Percentiles rank a stretch among this genome's conserved stretches.
phyloP scores from a whole-genome alignment of 2,329 filamentous ascomycete genomes.

The Colletotrichum caudatum region DNA sequence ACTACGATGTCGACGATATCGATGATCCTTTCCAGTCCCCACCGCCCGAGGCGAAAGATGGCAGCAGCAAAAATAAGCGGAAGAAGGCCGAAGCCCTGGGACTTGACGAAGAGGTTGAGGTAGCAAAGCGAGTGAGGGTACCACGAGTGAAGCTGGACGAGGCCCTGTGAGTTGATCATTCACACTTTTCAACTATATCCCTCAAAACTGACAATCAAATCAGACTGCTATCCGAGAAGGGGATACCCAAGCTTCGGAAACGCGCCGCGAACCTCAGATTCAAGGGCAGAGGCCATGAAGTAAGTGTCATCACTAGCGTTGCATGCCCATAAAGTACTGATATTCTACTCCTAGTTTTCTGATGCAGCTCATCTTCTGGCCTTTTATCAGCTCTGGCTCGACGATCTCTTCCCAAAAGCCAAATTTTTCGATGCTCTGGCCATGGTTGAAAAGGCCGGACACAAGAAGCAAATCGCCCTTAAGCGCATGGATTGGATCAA shows the following conservation, averaged over 20 bases:
- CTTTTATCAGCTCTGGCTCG: slow-evolving; percentile 96
- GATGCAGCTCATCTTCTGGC: slow-evolving; percentile 85
- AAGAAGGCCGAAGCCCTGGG: slow-evolving; percentile 71
- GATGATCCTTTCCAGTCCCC: slow-evolving; percentile 62
- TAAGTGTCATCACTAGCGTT: slow-evolving; percentile 50
- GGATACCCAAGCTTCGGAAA: slow-evolving; percentile 84
- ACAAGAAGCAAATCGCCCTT: slow-evolving; percentile 81
- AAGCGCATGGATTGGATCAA: slow-evolving; percentile 88
- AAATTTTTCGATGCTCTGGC: slow-evolving; percentile 89
- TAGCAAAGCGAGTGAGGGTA: slow-evolving; percentile 77
- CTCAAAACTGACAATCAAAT: slow-evolving; percentile 33
- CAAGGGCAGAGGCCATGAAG: slow-evolving; percentile 95
- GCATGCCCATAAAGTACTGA: background rate
- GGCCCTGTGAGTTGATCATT: slow-evolving; percentile 63
- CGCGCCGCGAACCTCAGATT: slow-evolving; percentile 80
- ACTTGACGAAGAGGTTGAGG: slow-evolving; percentile 87
- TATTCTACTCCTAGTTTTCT: slow-evolving; percentile 71
- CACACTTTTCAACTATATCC: background rate
- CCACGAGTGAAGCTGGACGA: slow-evolving; percentile 92
- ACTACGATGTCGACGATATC: slow-evolving; percentile 76
- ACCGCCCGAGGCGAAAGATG: slow-evolving; percentile 53
- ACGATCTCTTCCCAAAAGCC: slow-evolving; percentile 94
- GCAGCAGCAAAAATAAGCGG: slow-evolving; percentile 55
- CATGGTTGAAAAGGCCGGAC: slow-evolving; percentile 94
- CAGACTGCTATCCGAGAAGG: slow-evolving; percentile 84